Evolutionary conservation across 106 monocot species (phyloP).

Genomic region (Narthecium ossifragum): DNA sequence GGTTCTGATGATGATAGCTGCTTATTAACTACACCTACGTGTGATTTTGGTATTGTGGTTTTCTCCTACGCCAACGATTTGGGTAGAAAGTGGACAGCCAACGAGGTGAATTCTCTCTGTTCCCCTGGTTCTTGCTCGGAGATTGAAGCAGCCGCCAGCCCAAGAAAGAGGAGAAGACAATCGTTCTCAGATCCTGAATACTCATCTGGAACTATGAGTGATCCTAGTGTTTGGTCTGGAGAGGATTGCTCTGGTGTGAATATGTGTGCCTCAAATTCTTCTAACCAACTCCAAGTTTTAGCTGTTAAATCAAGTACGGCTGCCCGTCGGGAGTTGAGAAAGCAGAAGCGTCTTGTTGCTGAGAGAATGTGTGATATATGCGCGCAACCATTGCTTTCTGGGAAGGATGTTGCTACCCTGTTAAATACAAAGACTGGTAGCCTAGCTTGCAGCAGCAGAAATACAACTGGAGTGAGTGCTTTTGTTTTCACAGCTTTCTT

Average conservation of each 20-base stretch:
- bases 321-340: slow-evolving; percentile 47
- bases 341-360: slow-evolving; percentile 35
- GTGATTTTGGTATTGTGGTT: slow-evolving; percentile 69
- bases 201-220: slow-evolving; percentile 9
- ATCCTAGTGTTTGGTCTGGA: slow-evolving; percentile 6
- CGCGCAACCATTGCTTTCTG: slow-evolving; percentile 55
- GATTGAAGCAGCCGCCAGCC: slow-evolving; percentile 32
- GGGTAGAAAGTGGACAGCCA: slow-evolving; percentile 36
- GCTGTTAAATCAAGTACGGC: slow-evolving; percentile 20
- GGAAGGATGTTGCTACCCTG: slow-evolving; percentile 75
- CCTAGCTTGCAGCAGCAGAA: slow-evolving; percentile 86
- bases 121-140: slow-evolving; percentile 33
- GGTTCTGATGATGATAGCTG: slow-evolving; percentile 13
- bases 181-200: slow-evolving; percentile 58
- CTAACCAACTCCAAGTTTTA: slow-evolving; percentile 1
- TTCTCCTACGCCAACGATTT: slow-evolving; percentile 56
- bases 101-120: slow-evolving; percentile 19
- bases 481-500: too few species aligned
- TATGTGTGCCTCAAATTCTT: neutral
- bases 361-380: slow-evolving; percentile 86
- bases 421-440: slow-evolving; percentile 73
- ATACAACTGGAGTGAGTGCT: slow-evolving; percentile 59
- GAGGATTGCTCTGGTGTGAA: slow-evolving; percentile 17
- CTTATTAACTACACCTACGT: slow-evolving; percentile 10
- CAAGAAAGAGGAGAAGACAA: slow-evolving; percentile 41